phyloP scores from a whole-genome alignment of 495 filamentous ascomycete species.

The Penicillium antarcticum region DNA sequence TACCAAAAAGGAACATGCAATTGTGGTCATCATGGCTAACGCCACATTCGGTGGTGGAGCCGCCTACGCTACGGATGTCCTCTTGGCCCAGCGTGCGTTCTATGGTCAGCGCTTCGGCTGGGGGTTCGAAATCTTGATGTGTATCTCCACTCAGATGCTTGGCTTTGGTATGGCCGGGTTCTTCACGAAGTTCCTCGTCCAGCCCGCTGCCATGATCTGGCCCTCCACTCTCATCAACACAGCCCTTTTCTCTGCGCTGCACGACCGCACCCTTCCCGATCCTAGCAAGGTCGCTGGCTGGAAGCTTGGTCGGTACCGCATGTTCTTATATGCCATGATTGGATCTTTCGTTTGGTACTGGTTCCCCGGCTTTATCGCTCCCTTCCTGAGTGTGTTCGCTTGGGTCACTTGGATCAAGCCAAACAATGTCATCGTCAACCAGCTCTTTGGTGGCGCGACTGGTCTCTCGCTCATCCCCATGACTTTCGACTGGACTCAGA shows the following conservation, averaged over 20 bases:
- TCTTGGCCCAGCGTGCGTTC: slow-evolving; percentile 62
- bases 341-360: slow-evolving; percentile 62
- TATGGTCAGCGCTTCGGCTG: slow-evolving; percentile 67
- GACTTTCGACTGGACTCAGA: slow-evolving; percentile 68
- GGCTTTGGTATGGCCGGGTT: slow-evolving; percentile 73
- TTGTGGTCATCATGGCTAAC: slow-evolving; percentile 70
- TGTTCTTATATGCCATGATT: slow-evolving; percentile 59
- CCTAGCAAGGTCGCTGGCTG: slow-evolving; percentile 59
- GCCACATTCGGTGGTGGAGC: slow-evolving; percentile 49
- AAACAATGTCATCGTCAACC: slow-evolving; percentile 47
- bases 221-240: slow-evolving; percentile 62
- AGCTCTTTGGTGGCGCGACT: slow-evolving; percentile 59
- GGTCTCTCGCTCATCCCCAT: slow-evolving; percentile 60
- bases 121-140: slow-evolving; percentile 63
- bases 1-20: slow-evolving; percentile 73
- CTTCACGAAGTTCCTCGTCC: slow-evolving; percentile 60
- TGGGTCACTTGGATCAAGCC: slow-evolving; percentile 52
- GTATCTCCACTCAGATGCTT: slow-evolving; percentile 66
- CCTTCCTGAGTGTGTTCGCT: slow-evolving; percentile 45
- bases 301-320: slow-evolving; percentile 60
- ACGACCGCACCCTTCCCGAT: slow-evolving; percentile 59
- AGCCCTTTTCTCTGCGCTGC: slow-evolving; percentile 66
- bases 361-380: slow-evolving; percentile 49
- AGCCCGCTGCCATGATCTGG: slow-evolving; percentile 70
- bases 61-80: slow-evolving; percentile 65